Base-by-base conservation (phyloP, 2,329 filamentous ascomycete species). In the Aspergillus quadrilineatus region DNA sequence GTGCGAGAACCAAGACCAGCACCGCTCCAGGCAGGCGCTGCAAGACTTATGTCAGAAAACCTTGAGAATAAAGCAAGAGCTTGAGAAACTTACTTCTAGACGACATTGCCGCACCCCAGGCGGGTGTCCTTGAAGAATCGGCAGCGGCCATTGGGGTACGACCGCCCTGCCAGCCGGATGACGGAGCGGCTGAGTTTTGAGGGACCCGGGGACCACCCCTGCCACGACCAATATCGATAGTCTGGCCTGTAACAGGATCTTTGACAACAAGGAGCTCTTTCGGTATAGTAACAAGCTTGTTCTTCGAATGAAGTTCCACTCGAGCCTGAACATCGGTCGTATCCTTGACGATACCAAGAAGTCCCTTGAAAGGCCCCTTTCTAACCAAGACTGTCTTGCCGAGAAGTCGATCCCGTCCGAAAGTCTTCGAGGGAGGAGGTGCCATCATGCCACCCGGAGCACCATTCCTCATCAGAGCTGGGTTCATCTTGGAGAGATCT, bases 311-410 rank as follows among this genome's bases (percentile, higher is more conserved):
- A 39, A 99, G 79, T 75, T 99, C 94, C 42, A 99, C 89, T 61
- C 92, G 89, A 30, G 91, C 93, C 67, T 89, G 85, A 3, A 85
- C 85, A 65, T 95, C 92, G 6, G 90, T 96, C 0, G 93, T 89
- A 70, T 97, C 93, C 71, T 96, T 97, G 65, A 99, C 92, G 63
- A 97, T 96, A 65, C 94, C 94, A 42, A 97, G 80, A 43, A 97
- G 81, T 55, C 93, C 93, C 76, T 99, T 99, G 79, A 93, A 92
- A 22, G 89, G 86, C 29, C 94, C 94, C 69, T 88, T 91, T 56
- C 87, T 85, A 68, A 97, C 89, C 50, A 88, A 90, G 44, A 97
- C 92, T 0, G 92, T 97, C 77, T 96, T 93, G 43, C 92, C 92
- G 61, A 97, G 86, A 29, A 94, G 82, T 54, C 86, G 85, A 73